Conservation (phyloP, 768 basidiomycete species). For the Kwoniella dendrophila region DNA sequence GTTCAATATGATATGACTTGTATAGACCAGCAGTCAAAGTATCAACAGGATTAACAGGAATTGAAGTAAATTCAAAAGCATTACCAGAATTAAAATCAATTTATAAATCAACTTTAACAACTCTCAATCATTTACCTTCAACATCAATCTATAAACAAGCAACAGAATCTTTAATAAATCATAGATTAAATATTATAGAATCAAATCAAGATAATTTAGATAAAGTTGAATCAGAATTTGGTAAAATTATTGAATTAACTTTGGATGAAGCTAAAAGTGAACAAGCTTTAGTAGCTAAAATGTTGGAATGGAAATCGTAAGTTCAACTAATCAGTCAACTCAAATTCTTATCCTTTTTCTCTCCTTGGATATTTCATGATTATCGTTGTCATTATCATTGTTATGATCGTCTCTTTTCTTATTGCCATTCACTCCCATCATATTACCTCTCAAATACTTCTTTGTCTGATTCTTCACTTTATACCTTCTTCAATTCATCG, state of each 20-base stretch:
- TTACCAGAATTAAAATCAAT: slow-evolving; percentile 74
- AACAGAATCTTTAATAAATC: slow-evolving; percentile 71
- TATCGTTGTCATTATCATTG: too few relatives aligned
- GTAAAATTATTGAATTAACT: slow-evolving; percentile 85
- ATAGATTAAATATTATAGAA: slow-evolving; percentile 72
- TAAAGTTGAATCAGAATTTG: slow-evolving; percentile 73
- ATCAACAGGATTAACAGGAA: slow-evolving; percentile 83
- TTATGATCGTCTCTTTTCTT: too few relatives aligned
- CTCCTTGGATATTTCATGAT: too few relatives aligned
- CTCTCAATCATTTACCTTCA: slow-evolving; percentile 69
- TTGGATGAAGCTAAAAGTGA: slow-evolving; percentile 82
- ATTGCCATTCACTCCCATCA: slow-evolving; percentile 16
- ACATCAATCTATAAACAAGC: slow-evolving; percentile 88
- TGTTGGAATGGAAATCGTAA: slow-evolving; percentile 96
- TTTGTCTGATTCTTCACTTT: neutral
- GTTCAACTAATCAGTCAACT: slow-evolving; percentile 54
- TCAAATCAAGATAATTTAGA: slow-evolving; percentile 67
- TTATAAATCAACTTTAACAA: slow-evolving; percentile 74
- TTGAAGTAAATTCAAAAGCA: slow-evolving; percentile 79
- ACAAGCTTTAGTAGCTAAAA: slow-evolving; percentile 71
- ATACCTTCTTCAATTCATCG: too few relatives aligned
- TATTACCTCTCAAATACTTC: neutral
- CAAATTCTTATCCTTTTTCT: neutral
- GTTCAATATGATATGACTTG: neutral
- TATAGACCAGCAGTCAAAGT: slow-evolving; percentile 61